Percentiles rank a stretch among this genome's conserved stretches.
These are phyloP conservation scores for Pholiota microspora DNA, from an alignment of 768 basidiomycete genomes.

Conservation along the genomic window DNA sequence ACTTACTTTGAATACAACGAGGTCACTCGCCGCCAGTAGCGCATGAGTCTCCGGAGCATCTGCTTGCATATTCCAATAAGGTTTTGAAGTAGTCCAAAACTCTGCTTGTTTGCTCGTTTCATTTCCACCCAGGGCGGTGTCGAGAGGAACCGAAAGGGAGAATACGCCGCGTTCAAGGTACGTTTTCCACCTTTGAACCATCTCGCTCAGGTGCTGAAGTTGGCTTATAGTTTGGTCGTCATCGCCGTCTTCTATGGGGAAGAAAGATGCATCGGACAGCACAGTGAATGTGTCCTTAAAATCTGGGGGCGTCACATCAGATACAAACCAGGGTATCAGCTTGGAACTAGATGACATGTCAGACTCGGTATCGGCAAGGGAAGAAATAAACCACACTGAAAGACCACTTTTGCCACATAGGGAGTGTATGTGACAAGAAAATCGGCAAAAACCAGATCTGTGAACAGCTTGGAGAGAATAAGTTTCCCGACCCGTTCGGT, in stretches of 20 bases:
- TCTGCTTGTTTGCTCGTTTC: constrained; percentile 28
- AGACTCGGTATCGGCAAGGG: background rate
- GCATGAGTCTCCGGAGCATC: constrained; percentile 51
- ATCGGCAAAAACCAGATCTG: constrained; percentile 90
- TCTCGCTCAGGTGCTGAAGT: constrained; percentile 44
- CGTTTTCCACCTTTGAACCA: constrained; percentile 70
- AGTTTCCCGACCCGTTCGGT: too few species aligned
- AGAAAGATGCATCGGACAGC: constrained; percentile 67
- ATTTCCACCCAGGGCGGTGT: constrained; percentile 50
- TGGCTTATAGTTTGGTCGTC: constrained; percentile 11
- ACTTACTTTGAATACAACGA: constrained; percentile 84
- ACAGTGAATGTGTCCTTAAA: constrained; percentile 59
- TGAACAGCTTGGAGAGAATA: constrained; percentile 63
- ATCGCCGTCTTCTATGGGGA: constrained; percentile 30
- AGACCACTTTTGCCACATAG: constrained; percentile 76
- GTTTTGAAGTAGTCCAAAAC: constrained; percentile 76
- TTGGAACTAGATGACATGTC: constrained; percentile 63
- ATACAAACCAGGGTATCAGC: constrained; percentile 96
- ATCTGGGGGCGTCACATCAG: constrained; percentile 88
- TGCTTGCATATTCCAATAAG: constrained; percentile 72
- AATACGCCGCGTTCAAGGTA: constrained; percentile 76
- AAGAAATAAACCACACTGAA: constrained; percentile 64
- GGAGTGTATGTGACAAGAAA: constrained; percentile 91
- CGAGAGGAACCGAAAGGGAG: constrained; percentile 62
- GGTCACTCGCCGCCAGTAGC: constrained; percentile 49